Base-by-base conservation (phyloP, 108 stramenopile species). In the Chaetoceros muelleri region DNA sequence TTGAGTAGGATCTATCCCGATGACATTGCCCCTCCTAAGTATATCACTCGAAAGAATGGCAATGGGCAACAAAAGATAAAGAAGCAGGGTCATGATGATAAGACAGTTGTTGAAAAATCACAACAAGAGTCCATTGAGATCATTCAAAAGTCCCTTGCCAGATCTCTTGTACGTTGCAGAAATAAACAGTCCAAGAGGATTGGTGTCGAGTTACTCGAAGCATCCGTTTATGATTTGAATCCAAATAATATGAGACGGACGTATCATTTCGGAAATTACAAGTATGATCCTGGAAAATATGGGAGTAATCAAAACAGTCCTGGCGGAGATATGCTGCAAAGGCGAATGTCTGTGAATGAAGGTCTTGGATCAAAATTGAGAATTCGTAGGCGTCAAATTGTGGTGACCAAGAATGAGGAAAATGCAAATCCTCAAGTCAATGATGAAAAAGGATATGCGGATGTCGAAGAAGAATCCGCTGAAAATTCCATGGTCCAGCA, bases 131-230 rank as follows among this genome's bases (percentile, higher is more conserved):
- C 68, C 19, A 45, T 73, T 2, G 53, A 65, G 30, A 72, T 90
- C 20, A 57, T 67, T 18, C 87, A 90, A 62, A 90, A 90, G 53
- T 73, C 76, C 30, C 60, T 85, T 29, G 78, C 82, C 1, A 65
- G 67, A 52, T 58, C 64, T 10, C 34, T 79, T 1, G 46, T 70
- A 1, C 51, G 71, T 50, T 79, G 78, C 28, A 55, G 53, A 1
- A 67, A 55, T 22, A 23, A 47, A 0, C 63, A 66, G 28, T 52
- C 46, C 20, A 58, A 62, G 22, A 48, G 52, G 21, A 70, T 82
- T 52, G 89, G 83, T 24, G 82, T 78, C 0, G 78, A 90, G 66
- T 49, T 90, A n/a, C 53, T 90, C 44, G 85, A 90, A 48, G 79
- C 76, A 25, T 78, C 75, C 2, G 49, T 85, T 24, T 66, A 73